A percentile compares a stretch with the other conserved stretches of the same genome.
Evolutionary conservation across 2,329 filamentous ascomycete species (phyloP).

Genomic region (Fusarium ramigenum): DNA sequence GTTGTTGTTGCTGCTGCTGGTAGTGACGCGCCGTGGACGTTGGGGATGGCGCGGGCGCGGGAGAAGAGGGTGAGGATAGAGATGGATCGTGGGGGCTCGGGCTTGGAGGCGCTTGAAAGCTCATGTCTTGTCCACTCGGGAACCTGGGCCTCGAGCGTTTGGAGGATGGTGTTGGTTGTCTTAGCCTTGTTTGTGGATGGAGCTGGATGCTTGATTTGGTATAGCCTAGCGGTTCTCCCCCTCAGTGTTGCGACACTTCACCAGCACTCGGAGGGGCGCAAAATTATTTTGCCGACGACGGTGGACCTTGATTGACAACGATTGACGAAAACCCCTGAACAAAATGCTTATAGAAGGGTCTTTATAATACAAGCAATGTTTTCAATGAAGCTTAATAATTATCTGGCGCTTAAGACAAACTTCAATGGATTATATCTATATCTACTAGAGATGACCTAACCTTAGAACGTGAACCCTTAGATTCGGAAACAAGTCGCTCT

Average conservation of each 20-base stretch:
- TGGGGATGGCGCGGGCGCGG: slow-evolving; percentile 23
- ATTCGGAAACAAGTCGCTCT: background rate
- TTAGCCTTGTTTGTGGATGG: slow-evolving; percentile 31
- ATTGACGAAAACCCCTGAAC: background rate
- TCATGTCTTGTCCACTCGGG: slow-evolving; percentile 44
- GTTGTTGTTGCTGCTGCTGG: slow-evolving; percentile 40
- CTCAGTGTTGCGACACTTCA: slow-evolving; percentile 24
- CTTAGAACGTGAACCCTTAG: background rate
- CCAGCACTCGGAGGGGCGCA: slow-evolving; percentile 7
- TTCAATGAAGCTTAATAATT: too few species aligned
- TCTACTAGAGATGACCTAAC: background rate
- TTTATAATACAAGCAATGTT: too few species aligned
- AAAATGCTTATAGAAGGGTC: background rate
- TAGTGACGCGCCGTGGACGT: slow-evolving; percentile 43
- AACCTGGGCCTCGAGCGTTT: slow-evolving; percentile 39
- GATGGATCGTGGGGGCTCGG: slow-evolving; percentile 41
- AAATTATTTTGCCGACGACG: slow-evolving; percentile 30
- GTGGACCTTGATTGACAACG: background rate
- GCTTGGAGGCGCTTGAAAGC: slow-evolving; percentile 45
- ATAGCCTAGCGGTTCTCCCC: slow-evolving; percentile 30
- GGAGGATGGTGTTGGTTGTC: slow-evolving; percentile 37
- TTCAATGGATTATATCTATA: background rate
- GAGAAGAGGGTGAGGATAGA: slow-evolving; percentile 29
- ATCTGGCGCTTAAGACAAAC: background rate
- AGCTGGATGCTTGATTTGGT: slow-evolving; percentile 41